Conservation (phyloP, 202 grass and related monocot genomes). For the Hordeum pubiflorum region DNA sequence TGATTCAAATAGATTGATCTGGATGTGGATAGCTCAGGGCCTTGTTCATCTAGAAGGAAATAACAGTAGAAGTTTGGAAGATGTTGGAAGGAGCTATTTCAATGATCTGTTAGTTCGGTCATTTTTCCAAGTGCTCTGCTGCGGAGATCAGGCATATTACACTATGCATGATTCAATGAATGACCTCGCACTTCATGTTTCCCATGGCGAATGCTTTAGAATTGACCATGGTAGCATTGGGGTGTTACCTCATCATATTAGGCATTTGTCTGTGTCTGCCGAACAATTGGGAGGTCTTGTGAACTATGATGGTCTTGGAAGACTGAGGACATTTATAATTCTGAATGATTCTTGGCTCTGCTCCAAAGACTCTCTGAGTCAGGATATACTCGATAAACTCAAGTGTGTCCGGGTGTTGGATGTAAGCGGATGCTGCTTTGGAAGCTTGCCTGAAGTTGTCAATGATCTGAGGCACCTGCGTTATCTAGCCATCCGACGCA, state of each 20-base stretch:
- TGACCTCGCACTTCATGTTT: not conserved
- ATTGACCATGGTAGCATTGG: not conserved
- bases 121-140: too few species aligned
- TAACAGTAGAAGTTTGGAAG: not conserved
- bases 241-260: not conserved
- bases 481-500: not conserved
- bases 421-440: not conserved
- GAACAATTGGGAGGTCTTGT: not conserved
- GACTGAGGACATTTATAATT: not conserved
- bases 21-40: slow-evolving; percentile 26
- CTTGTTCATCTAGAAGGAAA: not conserved
- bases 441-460: not conserved
- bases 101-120: too few species aligned
- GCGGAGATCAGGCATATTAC: too few species aligned
- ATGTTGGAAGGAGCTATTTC: slow-evolving; percentile 14
- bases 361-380: not conserved
- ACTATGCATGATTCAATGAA: not conserved
- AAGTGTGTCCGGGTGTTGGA: slow-evolving; percentile 16
- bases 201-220: not conserved
- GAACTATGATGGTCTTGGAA: not conserved
- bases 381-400: not conserved
- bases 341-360: not conserved
- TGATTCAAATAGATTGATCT: not conserved
- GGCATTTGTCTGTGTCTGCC: slow-evolving; percentile 9
- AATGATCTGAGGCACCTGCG: not conserved